Evolutionary conservation across 768 basidiomycete species (phyloP).

Genomic region (Lenzites betulinus): DNA sequence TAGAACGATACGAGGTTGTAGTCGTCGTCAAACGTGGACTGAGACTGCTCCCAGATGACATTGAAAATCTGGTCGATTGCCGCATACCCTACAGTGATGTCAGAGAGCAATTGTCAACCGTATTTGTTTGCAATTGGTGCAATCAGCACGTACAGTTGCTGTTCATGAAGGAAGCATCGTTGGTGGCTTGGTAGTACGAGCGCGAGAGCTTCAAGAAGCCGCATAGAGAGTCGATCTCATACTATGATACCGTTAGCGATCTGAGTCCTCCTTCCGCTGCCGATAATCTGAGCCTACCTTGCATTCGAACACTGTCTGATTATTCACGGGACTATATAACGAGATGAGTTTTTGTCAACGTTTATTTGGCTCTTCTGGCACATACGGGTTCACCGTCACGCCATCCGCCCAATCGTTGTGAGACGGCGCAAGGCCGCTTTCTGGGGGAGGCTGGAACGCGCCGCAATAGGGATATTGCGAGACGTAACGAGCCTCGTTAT

Average conservation of each 20-base stretch:
- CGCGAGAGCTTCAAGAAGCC: slow-evolving; percentile 79
- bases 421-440: slow-evolving; percentile 64
- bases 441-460: slow-evolving; percentile 78
- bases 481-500: slow-evolving; percentile 76
- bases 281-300: slow-evolving; percentile 50
- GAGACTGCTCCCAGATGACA: slow-evolving; percentile 77
- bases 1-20: slow-evolving; percentile 79
- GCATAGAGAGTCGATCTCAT: slow-evolving; percentile 79
- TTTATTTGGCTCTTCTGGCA: background rate
- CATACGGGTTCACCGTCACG: slow-evolving; percentile 76
- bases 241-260: slow-evolving; percentile 40
- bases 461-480: slow-evolving; percentile 78
- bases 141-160: slow-evolving; percentile 48
- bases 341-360: background rate
- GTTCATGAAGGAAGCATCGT: slow-evolving; percentile 73
- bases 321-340: slow-evolving; percentile 58
- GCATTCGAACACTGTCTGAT: slow-evolving; percentile 78
- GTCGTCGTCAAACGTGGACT: slow-evolving; percentile 64
- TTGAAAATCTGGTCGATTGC: slow-evolving; percentile 75
- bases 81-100: slow-evolving; percentile 50
- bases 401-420: slow-evolving; percentile 70
- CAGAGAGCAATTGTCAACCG: background rate
- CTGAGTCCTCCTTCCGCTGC: too few species aligned
- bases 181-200: slow-evolving; percentile 70
- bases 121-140: background rate